Conservation (phyloP, 768 basidiomycete species). For the Mycena floridula region DNA sequence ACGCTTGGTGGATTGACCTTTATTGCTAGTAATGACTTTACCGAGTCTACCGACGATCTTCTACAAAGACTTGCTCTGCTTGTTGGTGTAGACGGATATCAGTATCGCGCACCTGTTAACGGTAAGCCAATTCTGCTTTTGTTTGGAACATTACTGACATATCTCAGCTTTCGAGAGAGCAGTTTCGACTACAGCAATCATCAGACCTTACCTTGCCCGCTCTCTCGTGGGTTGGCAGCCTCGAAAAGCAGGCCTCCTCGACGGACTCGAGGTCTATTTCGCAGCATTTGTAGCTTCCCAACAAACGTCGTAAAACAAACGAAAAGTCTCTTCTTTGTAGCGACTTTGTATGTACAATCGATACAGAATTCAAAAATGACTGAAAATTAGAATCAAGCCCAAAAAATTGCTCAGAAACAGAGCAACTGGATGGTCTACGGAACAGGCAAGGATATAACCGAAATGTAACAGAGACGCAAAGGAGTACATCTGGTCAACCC, state of each 20-base stretch:
- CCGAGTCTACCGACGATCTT: conserved; percentile 29
- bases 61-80: conserved; percentile 26
- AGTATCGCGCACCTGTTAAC: conserved; percentile 19
- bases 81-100: conserved; percentile 23
- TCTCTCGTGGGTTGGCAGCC: conserved; percentile 38
- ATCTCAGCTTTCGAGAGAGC: conserved; percentile 29
- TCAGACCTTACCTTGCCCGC: conserved; percentile 33
- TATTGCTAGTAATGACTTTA: conserved; percentile 21
- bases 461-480: no score
- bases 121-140: conserved; percentile 14
- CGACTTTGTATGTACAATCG: no score
- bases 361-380: no score
- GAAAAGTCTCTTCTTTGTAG: no score
- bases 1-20: conserved; percentile 20
- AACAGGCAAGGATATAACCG: no score
- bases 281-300: conserved; percentile 16
- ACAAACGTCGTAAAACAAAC: no score
- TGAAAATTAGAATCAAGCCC: no score
- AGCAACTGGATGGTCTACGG: no score
- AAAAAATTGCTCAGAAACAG: no score
- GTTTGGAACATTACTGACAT: not conserved
- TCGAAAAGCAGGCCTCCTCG: conserved; percentile 32
- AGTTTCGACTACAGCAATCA: conserved; percentile 20
- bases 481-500: no score
- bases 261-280: conserved; percentile 39